Evolutionary conservation across 352 stramenopile genomes (phyloP).

Genomic region (Aphanomyces astaci): DNA sequence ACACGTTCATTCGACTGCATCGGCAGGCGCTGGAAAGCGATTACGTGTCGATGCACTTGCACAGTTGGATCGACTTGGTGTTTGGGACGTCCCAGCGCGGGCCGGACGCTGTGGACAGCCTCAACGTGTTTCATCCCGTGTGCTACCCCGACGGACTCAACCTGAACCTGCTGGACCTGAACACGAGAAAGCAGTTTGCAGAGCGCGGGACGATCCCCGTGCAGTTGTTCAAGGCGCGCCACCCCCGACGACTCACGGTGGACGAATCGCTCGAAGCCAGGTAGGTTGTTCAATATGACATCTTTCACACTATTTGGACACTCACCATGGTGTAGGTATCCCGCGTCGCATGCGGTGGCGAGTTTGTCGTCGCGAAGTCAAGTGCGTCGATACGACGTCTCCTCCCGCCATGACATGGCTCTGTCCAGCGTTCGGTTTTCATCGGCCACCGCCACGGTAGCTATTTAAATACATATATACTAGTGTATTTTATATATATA

Average conservation of each 20-base stretch:
- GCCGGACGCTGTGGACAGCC: conserved; percentile 63
- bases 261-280: conserved; percentile 64
- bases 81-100: conserved; percentile 97
- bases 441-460: conserved; percentile 48
- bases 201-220: conserved; percentile 67
- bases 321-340: conserved; percentile 38
- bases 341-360: conserved; percentile 61
- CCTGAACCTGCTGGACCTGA: conserved; percentile 49
- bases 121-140: conserved; percentile 91
- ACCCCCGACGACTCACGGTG: conserved; percentile 62
- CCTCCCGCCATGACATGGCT: conserved; percentile 56
- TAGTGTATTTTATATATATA: conserved; percentile 9
- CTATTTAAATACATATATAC: no score
- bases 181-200: conserved; percentile 49
- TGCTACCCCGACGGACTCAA: conserved; percentile 73
- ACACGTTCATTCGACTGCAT: conserved; percentile 96
- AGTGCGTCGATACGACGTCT: conserved; percentile 68
- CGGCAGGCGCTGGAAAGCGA: conserved; percentile 96
- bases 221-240: conserved; percentile 69
- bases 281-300: no score
- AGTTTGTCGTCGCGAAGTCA: conserved; percentile 68
- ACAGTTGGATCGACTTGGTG: conserved; percentile 99
- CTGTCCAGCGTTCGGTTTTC: conserved; percentile 74
- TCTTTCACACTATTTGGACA: no score
- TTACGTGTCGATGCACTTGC: conserved; percentile 94